Evolutionary conservation across 306 rosid genomes (phyloP).

Genomic region (Corylus americana): DNA sequence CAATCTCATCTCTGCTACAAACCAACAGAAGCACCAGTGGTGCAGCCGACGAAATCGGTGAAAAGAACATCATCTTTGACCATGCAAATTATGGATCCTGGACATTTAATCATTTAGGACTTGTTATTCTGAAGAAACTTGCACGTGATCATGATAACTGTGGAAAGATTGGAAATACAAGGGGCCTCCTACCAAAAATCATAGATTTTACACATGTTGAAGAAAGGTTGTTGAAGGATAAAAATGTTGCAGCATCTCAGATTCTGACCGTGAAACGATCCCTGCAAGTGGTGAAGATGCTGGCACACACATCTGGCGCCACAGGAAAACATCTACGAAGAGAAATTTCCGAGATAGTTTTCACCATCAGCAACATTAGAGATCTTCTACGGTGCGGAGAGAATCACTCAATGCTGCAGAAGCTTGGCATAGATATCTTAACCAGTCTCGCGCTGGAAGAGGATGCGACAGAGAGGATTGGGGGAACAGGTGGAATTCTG

Average conservation of each 20-base stretch:
- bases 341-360: constrained; percentile 86
- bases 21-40: constrained; percentile 48
- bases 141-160: constrained; percentile 87
- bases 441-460: constrained; percentile 78
- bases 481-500: constrained; percentile 83
- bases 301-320: constrained; percentile 72
- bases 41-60: constrained; percentile 79
- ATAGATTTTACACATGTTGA: constrained; percentile 75
- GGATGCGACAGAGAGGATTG: constrained; percentile 81
- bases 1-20: constrained; percentile 82
- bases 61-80: constrained; percentile 54
- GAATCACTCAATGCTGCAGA: constrained; percentile 62
- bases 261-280: constrained; percentile 72
- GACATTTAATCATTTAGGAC: constrained; percentile 86
- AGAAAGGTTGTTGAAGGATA: constrained; percentile 63
- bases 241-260: constrained; percentile 45
- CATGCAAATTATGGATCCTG: constrained; percentile 60
- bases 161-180: constrained; percentile 90
- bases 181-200: constrained; percentile 84
- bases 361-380: constrained; percentile 81
- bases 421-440: constrained; percentile 78
- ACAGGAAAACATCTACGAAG: constrained; percentile 69
- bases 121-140: constrained; percentile 76
- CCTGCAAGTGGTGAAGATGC: constrained; percentile 83
- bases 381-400: constrained; percentile 75